These are phyloP conservation scores for Gossypium australe DNA, from an alignment of 345 rosid species.

Conservation along the genomic window DNA sequence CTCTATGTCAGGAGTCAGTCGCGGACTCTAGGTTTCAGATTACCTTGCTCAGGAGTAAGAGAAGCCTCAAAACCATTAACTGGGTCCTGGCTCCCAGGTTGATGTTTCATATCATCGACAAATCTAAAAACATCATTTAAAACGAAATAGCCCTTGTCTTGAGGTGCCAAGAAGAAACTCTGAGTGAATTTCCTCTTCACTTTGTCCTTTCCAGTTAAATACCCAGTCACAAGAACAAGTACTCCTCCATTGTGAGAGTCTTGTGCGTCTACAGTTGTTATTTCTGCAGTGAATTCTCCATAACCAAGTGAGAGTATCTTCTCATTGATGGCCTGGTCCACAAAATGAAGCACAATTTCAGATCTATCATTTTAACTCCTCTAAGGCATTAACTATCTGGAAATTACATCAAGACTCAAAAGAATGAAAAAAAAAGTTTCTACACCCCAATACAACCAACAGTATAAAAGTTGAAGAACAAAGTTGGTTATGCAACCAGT, in stretches of 20 bases:
- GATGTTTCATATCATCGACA: slow-evolving; percentile 39
- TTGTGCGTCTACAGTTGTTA: slow-evolving; percentile 70
- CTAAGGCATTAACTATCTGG: too few relatives aligned
- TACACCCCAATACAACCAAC: neutral
- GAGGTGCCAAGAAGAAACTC: slow-evolving; percentile 88
- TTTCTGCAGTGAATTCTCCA: slow-evolving; percentile 53
- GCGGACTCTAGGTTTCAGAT: neutral
- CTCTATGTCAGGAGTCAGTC: neutral
- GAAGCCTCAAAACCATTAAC: slow-evolving; percentile 27
- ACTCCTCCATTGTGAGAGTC: slow-evolving; percentile 65
- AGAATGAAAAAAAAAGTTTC: neutral
- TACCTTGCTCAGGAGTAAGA: slow-evolving; percentile 33
- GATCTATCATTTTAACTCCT: too few relatives aligned
- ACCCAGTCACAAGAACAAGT: slow-evolving; percentile 77
- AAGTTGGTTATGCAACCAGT: neutral
- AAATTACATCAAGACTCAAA: neutral
- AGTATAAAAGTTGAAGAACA: neutral
- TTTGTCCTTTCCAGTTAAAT: slow-evolving; percentile 53
- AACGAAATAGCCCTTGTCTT: slow-evolving; percentile 89
- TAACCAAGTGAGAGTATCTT: slow-evolving; percentile 60
- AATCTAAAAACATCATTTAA: slow-evolving; percentile 83
- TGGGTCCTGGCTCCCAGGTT: slow-evolving; percentile 22
- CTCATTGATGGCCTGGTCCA: slow-evolving; percentile 70
- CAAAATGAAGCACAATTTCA: neutral
- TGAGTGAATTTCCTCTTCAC: slow-evolving; percentile 63